Base-by-base conservation (phyloP, 2,329 filamentous ascomycete species). In the Drechslera avenae region DNA sequence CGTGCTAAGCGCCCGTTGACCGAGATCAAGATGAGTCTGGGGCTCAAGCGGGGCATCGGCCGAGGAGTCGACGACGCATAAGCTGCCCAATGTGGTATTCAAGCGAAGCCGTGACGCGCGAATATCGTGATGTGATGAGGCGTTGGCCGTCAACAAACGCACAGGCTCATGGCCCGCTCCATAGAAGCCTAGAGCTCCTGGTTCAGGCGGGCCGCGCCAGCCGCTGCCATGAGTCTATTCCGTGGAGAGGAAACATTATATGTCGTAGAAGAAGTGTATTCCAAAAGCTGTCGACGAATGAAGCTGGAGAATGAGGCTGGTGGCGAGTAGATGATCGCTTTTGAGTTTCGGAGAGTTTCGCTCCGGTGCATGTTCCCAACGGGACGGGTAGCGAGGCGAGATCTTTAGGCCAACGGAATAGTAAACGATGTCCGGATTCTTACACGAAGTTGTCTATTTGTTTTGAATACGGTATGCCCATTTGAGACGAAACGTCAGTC, bases 381-480 rank as follows among this genome's bases (percentile, higher is more conserved):
- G 39, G 43, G 16, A n/a, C 56, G 63, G 62, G 56, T 57, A 54
- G 53, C 49, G 59, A 57, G 53, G 40, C 35, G 33, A 40, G 62
- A 62, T 62, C 55, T 54, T 44, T 46, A 46, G 52, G 55, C 41
- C 39, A 40, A 50, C 30, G 35, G 36, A 34, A 36, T 17, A 28
- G 23, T 41, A 45, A 46, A 46, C 43, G 39, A 54, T 39, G 30
- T 17, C 31, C 30, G 17, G 39, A 48, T 33, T 33, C 16, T 17
- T 19, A 52, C 46, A 41, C 16, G 36, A 36, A 30, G 36, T 49
- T 50, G 42, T 39, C 48, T 56, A 39, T 50, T 23, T 45, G 52
- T 56, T 41, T 53, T 44, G 54, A 45, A 37, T 13, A 12, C 26
- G 9, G 41, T 44, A 19, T 21, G 21, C 40, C 40, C 39, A 45